Evolutionary conservation across 495 filamentous ascomycete genomes (phyloP).

Genomic region (Melanomma pulvis-pyrius): DNA sequence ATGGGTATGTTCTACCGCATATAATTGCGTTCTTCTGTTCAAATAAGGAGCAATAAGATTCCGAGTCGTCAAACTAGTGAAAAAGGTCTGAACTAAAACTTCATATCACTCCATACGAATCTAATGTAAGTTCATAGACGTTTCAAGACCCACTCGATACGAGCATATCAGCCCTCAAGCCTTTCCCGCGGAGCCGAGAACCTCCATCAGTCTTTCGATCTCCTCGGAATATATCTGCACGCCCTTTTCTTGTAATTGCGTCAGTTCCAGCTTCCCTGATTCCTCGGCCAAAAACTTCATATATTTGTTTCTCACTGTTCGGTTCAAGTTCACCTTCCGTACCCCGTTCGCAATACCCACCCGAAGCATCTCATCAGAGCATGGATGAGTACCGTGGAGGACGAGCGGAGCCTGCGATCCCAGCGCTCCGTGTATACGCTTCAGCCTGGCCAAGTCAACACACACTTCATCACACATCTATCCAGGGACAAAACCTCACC

Average conservation of each 20-base stretch:
- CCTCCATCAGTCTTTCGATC: constrained; percentile 8
- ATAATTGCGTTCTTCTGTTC: too few relatives aligned
- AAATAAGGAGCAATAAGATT: too few relatives aligned
- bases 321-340: constrained; percentile 9
- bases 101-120: background rate
- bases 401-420: constrained; percentile 2
- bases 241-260: constrained; percentile 9
- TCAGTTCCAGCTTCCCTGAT: constrained; percentile 7
- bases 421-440: background rate
- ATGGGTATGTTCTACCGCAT: too few relatives aligned
- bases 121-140: background rate
- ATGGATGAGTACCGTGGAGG: constrained; percentile 11
- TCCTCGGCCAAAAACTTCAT: constrained; percentile 4
- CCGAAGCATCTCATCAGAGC: constrained; percentile 7
- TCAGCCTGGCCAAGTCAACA: background rate
- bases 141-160: background rate
- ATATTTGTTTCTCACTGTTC: constrained; percentile 7
- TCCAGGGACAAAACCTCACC: background rate
- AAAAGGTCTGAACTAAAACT: background rate
- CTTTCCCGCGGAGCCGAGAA: constrained; percentile 3
- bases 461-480: background rate
- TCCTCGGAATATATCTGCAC: constrained; percentile 17
- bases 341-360: constrained; percentile 2
- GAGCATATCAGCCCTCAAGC: too few relatives aligned
- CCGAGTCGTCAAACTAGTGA: too few relatives aligned